A percentile compares a stretch with the other conserved stretches of the same genome.
phyloP scores from a whole-genome alignment of 2,329 filamentous ascomycete species.

The Diaporthe longicolla region DNA sequence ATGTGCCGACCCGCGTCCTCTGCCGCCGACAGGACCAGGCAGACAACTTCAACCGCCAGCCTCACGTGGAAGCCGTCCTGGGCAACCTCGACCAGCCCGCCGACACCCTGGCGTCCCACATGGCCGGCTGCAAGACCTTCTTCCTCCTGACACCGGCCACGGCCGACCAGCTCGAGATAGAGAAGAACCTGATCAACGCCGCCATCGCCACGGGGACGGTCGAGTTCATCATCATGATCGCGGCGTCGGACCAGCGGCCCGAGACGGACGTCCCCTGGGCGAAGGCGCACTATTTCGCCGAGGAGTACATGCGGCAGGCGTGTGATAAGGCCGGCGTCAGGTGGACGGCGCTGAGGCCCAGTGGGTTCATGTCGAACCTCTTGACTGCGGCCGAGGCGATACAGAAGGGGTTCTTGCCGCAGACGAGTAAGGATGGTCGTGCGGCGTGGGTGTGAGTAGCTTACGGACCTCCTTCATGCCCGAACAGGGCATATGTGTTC shows the following conservation, averaged over 20 bases:
- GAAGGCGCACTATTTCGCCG: conserved; percentile 6
- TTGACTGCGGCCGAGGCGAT: conserved; percentile 2
- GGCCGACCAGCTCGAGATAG: conserved; percentile 15
- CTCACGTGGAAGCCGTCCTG: conserved; percentile 21
- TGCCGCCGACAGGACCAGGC: conserved; percentile 32
- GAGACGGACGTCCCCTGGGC: conserved; percentile 31
- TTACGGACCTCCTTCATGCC: not conserved
- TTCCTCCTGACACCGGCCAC: conserved; percentile 10
- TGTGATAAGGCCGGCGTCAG: conserved; percentile 15
- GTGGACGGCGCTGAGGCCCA: conserved; percentile 18
- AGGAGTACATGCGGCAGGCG: conserved; percentile 23
- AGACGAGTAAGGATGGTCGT: conserved; percentile 24
- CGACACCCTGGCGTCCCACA: conserved; percentile 7
- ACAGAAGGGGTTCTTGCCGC: conserved; percentile 27
- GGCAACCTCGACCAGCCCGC: conserved; percentile 19
- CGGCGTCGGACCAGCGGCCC: conserved; percentile 13
- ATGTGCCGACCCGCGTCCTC: conserved; percentile 5
- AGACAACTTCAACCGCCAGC: conserved; percentile 12
- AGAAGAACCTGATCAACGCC: conserved; percentile 17
- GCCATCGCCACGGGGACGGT: conserved; percentile 19
- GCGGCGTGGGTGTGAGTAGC: conserved; percentile 28
- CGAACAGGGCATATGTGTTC: not conserved
- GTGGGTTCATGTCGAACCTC: conserved; percentile 32
- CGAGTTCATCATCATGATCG: conserved; percentile 31
- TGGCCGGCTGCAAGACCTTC: conserved; percentile 33